Percentiles rank a stretch among this genome's conserved stretches.
These are phyloP conservation scores for Diaporthe nobilis DNA, from an alignment of 2,329 filamentous ascomycete genomes.

Conservation along the genomic window DNA sequence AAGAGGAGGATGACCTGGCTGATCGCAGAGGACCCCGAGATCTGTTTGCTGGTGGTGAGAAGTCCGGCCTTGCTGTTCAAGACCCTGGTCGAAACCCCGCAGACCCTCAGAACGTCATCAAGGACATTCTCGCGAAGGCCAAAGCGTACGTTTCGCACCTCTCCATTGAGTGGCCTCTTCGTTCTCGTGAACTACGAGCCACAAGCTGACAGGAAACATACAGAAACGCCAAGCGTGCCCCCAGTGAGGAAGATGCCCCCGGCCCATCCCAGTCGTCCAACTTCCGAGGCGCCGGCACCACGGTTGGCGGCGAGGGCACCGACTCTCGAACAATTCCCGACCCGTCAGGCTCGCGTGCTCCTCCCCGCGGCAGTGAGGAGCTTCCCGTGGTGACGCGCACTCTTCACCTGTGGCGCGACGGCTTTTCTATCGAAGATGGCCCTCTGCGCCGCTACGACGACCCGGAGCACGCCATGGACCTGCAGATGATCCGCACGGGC, in stretches of 20 bases:
- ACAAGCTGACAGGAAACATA: slow-evolving; percentile 41
- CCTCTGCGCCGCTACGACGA: slow-evolving; percentile 84
- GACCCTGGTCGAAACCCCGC: slow-evolving; percentile 66
- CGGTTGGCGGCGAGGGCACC: slow-evolving; percentile 82
- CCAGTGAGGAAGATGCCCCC: slow-evolving; percentile 55
- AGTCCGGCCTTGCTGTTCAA: slow-evolving; percentile 80
- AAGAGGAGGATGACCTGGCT: slow-evolving; percentile 68
- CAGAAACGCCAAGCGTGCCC: slow-evolving; percentile 70
- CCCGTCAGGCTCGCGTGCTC: slow-evolving; percentile 55
- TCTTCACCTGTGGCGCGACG: slow-evolving; percentile 86
- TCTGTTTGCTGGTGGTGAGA: slow-evolving; percentile 87
- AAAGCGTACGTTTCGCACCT: slow-evolving; percentile 63
- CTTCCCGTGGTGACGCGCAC: slow-evolving; percentile 61
- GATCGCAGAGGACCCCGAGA: slow-evolving; percentile 74
- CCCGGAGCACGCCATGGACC: slow-evolving; percentile 78
- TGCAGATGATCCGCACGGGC: slow-evolving; percentile 83
- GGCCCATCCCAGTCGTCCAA: slow-evolving; percentile 60
- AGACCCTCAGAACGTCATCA: slow-evolving; percentile 70
- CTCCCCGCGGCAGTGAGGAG: slow-evolving; percentile 47
- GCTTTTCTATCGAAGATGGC: slow-evolving; percentile 88
- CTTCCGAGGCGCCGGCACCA: slow-evolving; percentile 81
- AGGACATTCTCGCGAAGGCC: slow-evolving; percentile 75
- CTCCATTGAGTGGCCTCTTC: neutral
- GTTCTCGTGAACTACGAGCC: neutral
- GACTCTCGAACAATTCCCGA: slow-evolving; percentile 78